These are phyloP conservation scores for Boletus reticulatus DNA, from an alignment of 768 basidiomycete species.

Conservation along the genomic window DNA sequence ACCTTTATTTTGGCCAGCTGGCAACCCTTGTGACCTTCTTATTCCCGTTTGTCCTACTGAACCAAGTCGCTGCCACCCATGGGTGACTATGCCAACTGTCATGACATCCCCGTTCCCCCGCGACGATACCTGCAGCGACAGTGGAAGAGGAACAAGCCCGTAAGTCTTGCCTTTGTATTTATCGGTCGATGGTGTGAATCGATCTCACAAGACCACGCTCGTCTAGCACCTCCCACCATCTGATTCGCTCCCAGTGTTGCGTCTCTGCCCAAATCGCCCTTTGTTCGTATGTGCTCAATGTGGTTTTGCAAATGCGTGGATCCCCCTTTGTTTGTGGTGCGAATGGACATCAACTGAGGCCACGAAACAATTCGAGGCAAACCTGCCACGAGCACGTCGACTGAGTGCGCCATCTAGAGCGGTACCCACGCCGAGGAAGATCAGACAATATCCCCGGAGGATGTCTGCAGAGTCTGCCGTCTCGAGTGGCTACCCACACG, in stretches of 20 bases:
- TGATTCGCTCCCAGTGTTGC: conserved; percentile 45
- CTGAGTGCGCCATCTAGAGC: conserved; percentile 28
- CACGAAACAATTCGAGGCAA: conserved; percentile 38
- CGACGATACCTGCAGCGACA: conserved; percentile 38
- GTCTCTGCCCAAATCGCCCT: conserved; percentile 40
- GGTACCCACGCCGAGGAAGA: conserved; percentile 11
- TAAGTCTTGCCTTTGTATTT: conserved; percentile 19
- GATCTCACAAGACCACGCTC: conserved; percentile 10
- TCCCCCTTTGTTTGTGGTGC: conserved; percentile 53
- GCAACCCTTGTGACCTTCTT: conserved; percentile 1
- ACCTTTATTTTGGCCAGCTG: conserved; percentile 22
- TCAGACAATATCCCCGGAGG: conserved; percentile 6
- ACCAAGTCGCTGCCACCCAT: conserved; percentile 4
- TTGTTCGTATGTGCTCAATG: conserved; percentile 46
- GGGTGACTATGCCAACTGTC: conserved; percentile 11
- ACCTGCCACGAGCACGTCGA: conserved; percentile 35
- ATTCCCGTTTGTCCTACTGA: conserved; percentile 5
- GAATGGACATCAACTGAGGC: conserved; percentile 45
- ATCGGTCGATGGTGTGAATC: conserved; percentile 12
- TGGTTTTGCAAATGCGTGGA: conserved; percentile 46
- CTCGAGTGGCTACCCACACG: conserved; percentile 20
- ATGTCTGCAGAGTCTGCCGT: conserved; percentile 20
- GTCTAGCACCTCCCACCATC: conserved; percentile 43
- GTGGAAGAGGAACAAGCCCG: conserved; percentile 43
- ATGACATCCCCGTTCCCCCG: conserved; percentile 23